Evolutionary conservation across 2,329 filamentous ascomycete species (phyloP), one percentile per base, ranked within the genome.

Genomic region (Coniochaeta sp.): DNA sequence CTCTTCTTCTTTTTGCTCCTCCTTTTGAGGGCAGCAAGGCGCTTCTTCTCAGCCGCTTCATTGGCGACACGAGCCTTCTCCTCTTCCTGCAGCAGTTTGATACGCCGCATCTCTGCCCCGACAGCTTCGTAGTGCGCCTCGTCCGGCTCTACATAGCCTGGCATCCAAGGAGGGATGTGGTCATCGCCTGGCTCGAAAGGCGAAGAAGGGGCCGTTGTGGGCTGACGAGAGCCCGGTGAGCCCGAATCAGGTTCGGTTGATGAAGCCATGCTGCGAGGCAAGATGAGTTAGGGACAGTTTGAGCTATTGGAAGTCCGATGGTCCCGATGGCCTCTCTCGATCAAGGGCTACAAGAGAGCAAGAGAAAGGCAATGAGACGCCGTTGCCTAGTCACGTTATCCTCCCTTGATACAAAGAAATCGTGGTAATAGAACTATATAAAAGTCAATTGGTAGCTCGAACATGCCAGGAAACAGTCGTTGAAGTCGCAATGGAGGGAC

Each of bases 61-160:
- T 86, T 86, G 54, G 74, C 74, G 9, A 72, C 69, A 8, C 69
- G 70, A 0, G 77, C 78, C 26, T 79, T 80, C 44, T 79, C 74
- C 60, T 82, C 80, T 60, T 81, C 78, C 47, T 28, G 24, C 47
- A 30, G 7, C 24, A 17, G 12, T 47, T 17, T 12, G 7, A 47
- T 47, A 12, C 42, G 42, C 19, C 24, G 3, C 42, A 47, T 22
- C 12, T 47, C 42, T 24, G 30, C 47, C 24, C n/a, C 6, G 5
- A 28, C 24, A 7, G 24, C 22, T 2, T 52, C 47, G 12, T 28
- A 30, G 47, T 28, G 14, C 5, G 22, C 24, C 14, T 26, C 47
- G 10, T 52, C 47, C 10, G 47, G 47, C 24, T 52, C 47, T 28
- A 30, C 47, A n/a, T 30, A 22, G 14, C 26, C 47, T 16, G 22